Conservation (phyloP, 2,329 filamentous ascomycete genomes). For the Fusarium metavorans region DNA sequence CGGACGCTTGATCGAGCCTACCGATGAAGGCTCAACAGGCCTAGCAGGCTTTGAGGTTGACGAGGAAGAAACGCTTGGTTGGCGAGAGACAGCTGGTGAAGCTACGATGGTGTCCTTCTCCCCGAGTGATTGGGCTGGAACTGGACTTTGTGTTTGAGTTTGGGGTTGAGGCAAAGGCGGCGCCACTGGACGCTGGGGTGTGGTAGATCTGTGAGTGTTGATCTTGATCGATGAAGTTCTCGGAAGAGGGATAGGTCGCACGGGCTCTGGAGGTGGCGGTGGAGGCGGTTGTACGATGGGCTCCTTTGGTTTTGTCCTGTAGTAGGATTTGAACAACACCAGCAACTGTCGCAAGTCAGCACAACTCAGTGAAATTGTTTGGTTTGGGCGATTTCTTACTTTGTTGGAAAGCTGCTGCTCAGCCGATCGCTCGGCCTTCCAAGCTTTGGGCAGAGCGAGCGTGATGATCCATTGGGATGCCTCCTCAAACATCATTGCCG, state of each 20-base stretch:
- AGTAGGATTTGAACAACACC: constrained; percentile 54
- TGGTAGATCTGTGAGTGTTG: constrained; percentile 48
- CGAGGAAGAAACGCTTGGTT: constrained; percentile 38
- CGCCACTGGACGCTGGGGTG: constrained; percentile 32
- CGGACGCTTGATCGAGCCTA: constrained; percentile 49
- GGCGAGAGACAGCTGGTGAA: constrained; percentile 39
- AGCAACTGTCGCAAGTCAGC: constrained; percentile 49
- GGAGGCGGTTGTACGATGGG: constrained; percentile 40
- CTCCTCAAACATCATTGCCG: constrained; percentile 61
- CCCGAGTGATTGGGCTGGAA: constrained; percentile 21
- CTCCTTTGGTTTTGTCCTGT: constrained; percentile 51
- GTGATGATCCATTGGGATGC: constrained; percentile 57
- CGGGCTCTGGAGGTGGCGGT: constrained; percentile 37
- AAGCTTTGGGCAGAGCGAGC: constrained; percentile 55
- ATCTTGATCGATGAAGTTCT: constrained; percentile 56
- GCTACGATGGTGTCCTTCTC: constrained; percentile 46
- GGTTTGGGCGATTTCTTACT: constrained; percentile 43
- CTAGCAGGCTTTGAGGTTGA: constrained; percentile 35
- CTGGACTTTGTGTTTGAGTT: constrained; percentile 14
- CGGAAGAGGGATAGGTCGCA: constrained; percentile 44
- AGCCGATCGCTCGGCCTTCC: constrained; percentile 53
- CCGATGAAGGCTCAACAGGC: constrained; percentile 33
- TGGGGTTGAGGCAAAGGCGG: not conserved
- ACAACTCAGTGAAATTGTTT: not conserved
- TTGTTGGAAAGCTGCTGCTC: constrained; percentile 52